Conservation (phyloP, 2,329 filamentous ascomycete species). For the Claviceps digitariae region DNA sequence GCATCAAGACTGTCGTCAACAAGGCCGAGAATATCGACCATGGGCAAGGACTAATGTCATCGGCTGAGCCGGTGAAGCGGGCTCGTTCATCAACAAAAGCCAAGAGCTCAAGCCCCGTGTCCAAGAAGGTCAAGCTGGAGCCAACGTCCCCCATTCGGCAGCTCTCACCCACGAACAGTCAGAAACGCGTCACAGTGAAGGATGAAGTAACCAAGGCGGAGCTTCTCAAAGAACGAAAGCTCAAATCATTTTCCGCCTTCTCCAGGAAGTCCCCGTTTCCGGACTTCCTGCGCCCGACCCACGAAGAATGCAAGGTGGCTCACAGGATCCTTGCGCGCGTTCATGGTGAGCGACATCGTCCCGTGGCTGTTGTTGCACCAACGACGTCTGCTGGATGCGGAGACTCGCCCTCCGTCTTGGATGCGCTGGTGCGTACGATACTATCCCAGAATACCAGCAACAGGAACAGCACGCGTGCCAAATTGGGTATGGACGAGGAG, state of each 20-base stretch:
- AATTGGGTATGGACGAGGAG: constrained; percentile 29
- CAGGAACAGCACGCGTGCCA: constrained; percentile 45
- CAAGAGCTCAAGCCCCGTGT: not conserved
- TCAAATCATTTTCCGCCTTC: constrained; percentile 28
- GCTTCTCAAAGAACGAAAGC: constrained; percentile 26
- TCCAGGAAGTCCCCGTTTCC: constrained; percentile 47
- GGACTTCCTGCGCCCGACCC: constrained; percentile 49
- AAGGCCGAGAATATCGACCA: not conserved
- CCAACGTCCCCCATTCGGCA: not conserved
- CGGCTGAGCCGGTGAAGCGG: not conserved
- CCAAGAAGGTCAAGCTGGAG: constrained; percentile 5
- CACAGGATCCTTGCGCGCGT: constrained; percentile 47
- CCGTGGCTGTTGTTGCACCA: constrained; percentile 47
- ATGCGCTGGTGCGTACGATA: constrained; percentile 37
- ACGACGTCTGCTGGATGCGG: constrained; percentile 50
- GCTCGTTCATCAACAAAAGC: constrained; percentile 17
- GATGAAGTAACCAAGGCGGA: constrained; percentile 7
- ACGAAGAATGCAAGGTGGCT: constrained; percentile 55
- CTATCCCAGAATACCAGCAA: constrained; percentile 40
- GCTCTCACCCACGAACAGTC: not conserved
- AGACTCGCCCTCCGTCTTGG: constrained; percentile 34
- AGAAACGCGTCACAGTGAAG: not conserved
- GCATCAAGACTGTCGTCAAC: not conserved
- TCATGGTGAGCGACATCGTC: constrained; percentile 51
- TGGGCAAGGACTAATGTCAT: not conserved